Conservation (phyloP, 1,284 basidiomycete genomes). For the Sanghuangporus baumii region DNA sequence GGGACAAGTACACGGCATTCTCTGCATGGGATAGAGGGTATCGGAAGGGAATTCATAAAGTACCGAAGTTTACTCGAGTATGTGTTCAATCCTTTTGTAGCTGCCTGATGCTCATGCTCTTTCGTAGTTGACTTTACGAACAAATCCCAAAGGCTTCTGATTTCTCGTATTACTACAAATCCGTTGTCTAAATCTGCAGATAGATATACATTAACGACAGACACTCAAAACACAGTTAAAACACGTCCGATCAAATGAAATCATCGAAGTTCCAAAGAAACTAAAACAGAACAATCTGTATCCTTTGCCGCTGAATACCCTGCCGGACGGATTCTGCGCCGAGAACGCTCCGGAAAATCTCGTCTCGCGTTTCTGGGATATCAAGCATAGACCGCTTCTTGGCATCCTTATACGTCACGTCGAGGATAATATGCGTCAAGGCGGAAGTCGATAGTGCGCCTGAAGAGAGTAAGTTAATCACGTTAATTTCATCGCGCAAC, state of each 20-base stretch:
- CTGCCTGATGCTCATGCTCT: conserved; percentile 6
- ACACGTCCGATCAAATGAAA: neutral
- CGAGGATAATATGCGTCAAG: conserved; percentile 76
- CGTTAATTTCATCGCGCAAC: neutral
- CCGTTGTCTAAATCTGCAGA: conserved; percentile 6
- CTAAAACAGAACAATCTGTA: conserved; percentile 72
- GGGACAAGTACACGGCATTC: conserved; percentile 96
- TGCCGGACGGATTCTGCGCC: conserved; percentile 55
- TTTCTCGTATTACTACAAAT: conserved; percentile 20
- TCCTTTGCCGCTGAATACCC: conserved; percentile 62
- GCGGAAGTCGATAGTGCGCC: conserved; percentile 67
- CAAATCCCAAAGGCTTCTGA: conserved; percentile 87
- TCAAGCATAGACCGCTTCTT: conserved; percentile 74
- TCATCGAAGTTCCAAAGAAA: neutral
- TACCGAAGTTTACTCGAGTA: conserved; percentile 91
- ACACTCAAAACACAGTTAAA: neutral
- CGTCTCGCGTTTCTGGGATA: conserved; percentile 76
- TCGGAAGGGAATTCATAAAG: conserved; percentile 93
- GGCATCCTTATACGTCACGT: conserved; percentile 61
- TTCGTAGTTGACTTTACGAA: conserved; percentile 68
- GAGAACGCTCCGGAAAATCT: conserved; percentile 71
- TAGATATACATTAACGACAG: conserved; percentile 5
- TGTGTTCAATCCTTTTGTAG: conserved; percentile 26
- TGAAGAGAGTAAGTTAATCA: conserved; percentile 26
- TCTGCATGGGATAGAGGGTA: conserved; percentile 68